Base-by-base conservation (phyloP, 768 basidiomycete genomes). In the Kwoniella dendrophila region DNA sequence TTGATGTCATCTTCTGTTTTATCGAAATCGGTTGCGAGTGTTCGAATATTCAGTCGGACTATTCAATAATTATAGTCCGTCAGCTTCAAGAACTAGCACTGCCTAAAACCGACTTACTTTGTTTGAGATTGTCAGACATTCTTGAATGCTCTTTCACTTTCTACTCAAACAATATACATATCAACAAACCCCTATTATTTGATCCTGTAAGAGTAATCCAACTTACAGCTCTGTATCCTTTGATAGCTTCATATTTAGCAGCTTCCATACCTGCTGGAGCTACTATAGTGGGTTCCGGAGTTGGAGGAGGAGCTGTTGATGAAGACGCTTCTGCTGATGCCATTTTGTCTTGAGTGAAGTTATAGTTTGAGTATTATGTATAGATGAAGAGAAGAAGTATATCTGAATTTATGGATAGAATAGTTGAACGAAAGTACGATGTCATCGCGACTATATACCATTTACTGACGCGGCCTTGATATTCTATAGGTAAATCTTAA, bases 1-100 rank as follows among this genome's bases (percentile, higher is more conserved):
- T 97, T 98, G 81, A 99, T 95, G 73, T 99, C 95, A 27, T 99
- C 93, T 80, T 99, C 96, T 0, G 92, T 95, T 84, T 95, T 93
- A 69, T 87, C 90, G 73, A 86, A 98, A 45, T 88, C 89, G 71
- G 88, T 89, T 78, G 94, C 89, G 11, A 97, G 80, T 60, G 90
- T 87, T 76, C 92, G 92, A 68, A 99, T 81, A 11, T 92, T 90
- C 74, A 95, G 88, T 34, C 96, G 87, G 65, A 97, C 94, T 97
- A 67, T 47, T 34, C 5, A 27, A 2, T 11, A 10, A 38, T 14
- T 20, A 47, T n/a, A n/a, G n/a, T n/a, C n/a, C n/a, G n/a, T 58
- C 44, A 41, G 47, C 26, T 33, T 0, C 22, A 5, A 34, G 18
- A n/a, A 4, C 27, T 3, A 34, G 32, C n/a, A 29, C 12, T 27